phyloP scores from a whole-genome alignment of 495 filamentous ascomycete species.

The Neurospora tetrasperma region DNA sequence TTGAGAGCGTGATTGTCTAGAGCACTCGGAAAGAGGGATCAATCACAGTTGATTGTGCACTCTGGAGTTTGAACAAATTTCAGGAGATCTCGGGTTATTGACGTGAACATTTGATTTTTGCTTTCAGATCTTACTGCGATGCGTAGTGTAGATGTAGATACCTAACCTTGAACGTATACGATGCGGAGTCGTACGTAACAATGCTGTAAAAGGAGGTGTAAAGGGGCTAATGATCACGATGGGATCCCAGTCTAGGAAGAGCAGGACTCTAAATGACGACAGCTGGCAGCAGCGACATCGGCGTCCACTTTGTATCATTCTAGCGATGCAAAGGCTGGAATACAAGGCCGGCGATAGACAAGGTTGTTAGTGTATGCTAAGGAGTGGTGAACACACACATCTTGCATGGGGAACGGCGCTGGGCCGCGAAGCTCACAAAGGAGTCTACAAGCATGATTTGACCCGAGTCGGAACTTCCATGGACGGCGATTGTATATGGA shows the following conservation, averaged over 20 bases:
- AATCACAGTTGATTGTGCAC: background rate
- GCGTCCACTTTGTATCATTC: background rate
- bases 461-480: background rate
- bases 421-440: background rate
- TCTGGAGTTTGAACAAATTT: background rate
- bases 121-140: background rate
- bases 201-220: background rate
- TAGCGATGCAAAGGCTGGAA: background rate
- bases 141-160: background rate
- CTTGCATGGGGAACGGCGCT: background rate
- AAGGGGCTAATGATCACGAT: background rate
- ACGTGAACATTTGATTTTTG: background rate
- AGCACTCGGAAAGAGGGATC: background rate
- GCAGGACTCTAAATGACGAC: background rate
- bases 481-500: background rate
- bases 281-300: background rate
- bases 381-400: background rate
- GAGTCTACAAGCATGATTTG: background rate
- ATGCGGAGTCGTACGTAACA: background rate
- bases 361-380: background rate
- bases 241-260: background rate
- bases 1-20: conserved; percentile 10
- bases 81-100: background rate
- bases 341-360: background rate
- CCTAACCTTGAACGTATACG: background rate